Evolutionary conservation across 148 eudicot species (phyloP).

Genomic region (Diospyros lotus): DNA sequence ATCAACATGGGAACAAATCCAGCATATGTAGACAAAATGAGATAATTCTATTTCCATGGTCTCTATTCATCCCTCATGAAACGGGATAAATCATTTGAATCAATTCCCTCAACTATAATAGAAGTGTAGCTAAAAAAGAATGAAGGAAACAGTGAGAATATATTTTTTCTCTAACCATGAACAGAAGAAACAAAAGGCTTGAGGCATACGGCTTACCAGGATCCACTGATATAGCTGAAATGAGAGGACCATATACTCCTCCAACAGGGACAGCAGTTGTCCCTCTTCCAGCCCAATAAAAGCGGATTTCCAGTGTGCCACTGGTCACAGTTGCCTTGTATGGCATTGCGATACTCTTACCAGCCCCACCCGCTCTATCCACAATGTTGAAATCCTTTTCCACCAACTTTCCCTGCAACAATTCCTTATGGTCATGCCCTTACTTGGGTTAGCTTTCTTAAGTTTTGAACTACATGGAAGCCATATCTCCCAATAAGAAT

Average conservation of each 20-base stretch:
- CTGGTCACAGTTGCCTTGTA: conserved; percentile 14
- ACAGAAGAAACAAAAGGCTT: not conserved
- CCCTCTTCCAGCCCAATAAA: conserved; percentile 43
- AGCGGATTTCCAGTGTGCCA: conserved; percentile 26
- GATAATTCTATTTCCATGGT: not conserved
- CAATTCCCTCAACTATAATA: not conserved
- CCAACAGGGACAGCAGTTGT: conserved; percentile 20
- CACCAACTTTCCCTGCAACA: conserved; percentile 19
- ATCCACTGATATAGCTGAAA: conserved; percentile 37
- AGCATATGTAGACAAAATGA: too few species aligned
- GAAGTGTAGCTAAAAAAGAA: not conserved
- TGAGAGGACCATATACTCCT: conserved; percentile 39
- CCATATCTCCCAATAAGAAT: too few species aligned
- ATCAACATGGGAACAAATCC: too few species aligned
- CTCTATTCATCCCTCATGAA: not conserved
- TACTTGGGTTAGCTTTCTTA: too few species aligned
- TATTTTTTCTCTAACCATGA: not conserved
- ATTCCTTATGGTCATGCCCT: not conserved
- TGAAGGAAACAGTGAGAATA: too few species aligned
- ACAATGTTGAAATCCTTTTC: conserved; percentile 39
- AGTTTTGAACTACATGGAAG: too few species aligned
- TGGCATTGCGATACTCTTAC: conserved; percentile 9
- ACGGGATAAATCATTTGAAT: not conserved
- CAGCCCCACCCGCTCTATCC: conserved; percentile 30
- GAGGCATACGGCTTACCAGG: conserved; percentile 19